Evolutionary conservation across 1,139 yeast genomes (phyloP), one percentile per base, ranked within the genome.

Genomic region (Lodderomyces pseudojiufengensis): DNA sequence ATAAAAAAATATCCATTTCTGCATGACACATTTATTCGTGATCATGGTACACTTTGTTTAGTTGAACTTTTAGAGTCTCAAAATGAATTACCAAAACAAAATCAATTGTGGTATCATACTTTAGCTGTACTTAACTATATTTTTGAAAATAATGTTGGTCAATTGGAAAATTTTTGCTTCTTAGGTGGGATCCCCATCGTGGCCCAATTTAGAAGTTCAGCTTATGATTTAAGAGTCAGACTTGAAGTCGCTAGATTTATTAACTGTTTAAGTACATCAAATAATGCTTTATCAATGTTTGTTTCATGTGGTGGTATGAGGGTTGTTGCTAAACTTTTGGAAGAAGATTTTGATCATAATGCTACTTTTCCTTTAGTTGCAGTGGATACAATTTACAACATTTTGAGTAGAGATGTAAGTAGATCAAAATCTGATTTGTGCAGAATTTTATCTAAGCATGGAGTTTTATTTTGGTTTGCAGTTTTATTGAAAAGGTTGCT

Each of bases 141-240:
- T 1, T 65, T 75, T 39, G 65, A 55, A 22, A 51, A 50, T 11
- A 59, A 64, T 44, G 41, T 53, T 3, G 55, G 57, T 8, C 67
- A 64, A 27, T 61, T 74, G 43, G 80, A 75, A 41, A 74, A 65
- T 47, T 73, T 76, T 41, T 72, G 80, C 42, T 55, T 74, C 24
- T 55, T 77, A 32, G 84, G 84, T 3, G 84, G 84, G 0, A 68
- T 79, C 14, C 78, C 82, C 0, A 51, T 66, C 14, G 55, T 78
- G 1, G 65, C 75, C 1, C 67, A 65, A 35, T 69, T 75, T 42
- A 54, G 73, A 10, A 59, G 59, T 24, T 55, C 55, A 16, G 59
- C 65, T 2, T 65, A 59, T 44, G 63, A 64, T 14, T 38, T 51
- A 5, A 55, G 52, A 8, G 61, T 73, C 3, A 61, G 80, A 35